Evolutionary conservation across 2,329 filamentous ascomycete genomes (phyloP).

Genomic region (Fusarium ambrosium): DNA sequence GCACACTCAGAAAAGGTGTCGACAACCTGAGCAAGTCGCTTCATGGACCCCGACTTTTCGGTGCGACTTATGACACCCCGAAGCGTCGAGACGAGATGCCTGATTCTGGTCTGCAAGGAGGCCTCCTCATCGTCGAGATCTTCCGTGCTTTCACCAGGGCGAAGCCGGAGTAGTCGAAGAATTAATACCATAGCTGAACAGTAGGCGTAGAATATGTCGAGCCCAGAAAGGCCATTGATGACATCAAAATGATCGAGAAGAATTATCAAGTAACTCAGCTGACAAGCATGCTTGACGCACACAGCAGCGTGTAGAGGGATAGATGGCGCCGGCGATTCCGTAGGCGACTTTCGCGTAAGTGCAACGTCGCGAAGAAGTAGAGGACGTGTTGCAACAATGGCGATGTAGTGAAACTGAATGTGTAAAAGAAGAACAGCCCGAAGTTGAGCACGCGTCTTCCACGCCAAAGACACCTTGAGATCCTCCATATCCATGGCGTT

Average conservation of each 20-base stretch:
- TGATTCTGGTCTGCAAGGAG: slow-evolving; percentile 20
- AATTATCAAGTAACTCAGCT: slow-evolving; percentile 49
- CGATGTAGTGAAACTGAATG: slow-evolving; percentile 52
- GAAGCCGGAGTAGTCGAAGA: slow-evolving; percentile 24
- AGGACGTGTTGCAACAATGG: slow-evolving; percentile 50
- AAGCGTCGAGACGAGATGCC: slow-evolving; percentile 19
- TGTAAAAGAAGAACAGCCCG: slow-evolving; percentile 49
- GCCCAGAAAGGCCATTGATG: slow-evolving; percentile 51
- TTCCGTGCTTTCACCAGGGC: slow-evolving; percentile 1
- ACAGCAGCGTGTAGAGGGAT: slow-evolving; percentile 14
- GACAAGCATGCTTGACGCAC: slow-evolving; percentile 49
- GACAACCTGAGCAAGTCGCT: slow-evolving; percentile 45
- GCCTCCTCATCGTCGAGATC: slow-evolving; percentile 9
- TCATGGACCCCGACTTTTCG: slow-evolving; percentile 50
- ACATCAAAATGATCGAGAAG: slow-evolving; percentile 51
- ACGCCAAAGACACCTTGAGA: slow-evolving; percentile 44
- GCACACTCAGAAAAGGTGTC: slow-evolving; percentile 47
- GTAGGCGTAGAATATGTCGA: slow-evolving; percentile 55
- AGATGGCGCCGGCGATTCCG: not conserved
- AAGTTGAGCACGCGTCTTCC: slow-evolving; percentile 47
- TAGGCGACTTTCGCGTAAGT: slow-evolving; percentile 9
- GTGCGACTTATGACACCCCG: slow-evolving; percentile 40
- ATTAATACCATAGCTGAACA: slow-evolving; percentile 50
- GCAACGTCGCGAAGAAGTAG: slow-evolving; percentile 46
- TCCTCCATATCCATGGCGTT: slow-evolving; percentile 45